Evolutionary conservation across 345 rosid genomes (phyloP), one percentile per base, ranked within the genome.

Genomic region (Rhodamnia argentea): DNA sequence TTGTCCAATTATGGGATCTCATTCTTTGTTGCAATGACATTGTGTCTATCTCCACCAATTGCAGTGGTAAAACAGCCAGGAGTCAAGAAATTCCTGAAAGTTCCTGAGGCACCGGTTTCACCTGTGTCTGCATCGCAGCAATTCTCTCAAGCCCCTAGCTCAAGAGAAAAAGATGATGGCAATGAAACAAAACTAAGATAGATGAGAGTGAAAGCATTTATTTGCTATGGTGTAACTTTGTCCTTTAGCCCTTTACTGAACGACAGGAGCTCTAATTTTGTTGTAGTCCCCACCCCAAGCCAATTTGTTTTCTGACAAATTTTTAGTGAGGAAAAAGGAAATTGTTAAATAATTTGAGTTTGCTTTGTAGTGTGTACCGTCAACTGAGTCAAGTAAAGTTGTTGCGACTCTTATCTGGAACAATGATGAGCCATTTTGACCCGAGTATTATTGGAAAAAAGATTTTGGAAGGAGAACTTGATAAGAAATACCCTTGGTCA

Each of bases 41-140:
- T 70, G 52, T 78, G 74, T 85, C 59, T n/a, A 51, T 78, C 56
- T 12, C 62, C 18, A 52, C 20, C 42, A 2, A 55, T 27, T 87
- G 87, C 91, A 92, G 93, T 54, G 42, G 14, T 92, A 58, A 86
- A 85, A 88, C 90, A 84, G 23, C 92, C 92, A 50, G 88, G 89
- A 57, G 90, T 92, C 84, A 87, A 91, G 91, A 92, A 86, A 86
- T 82, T 87, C 13, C 82, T 92, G 87, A 88, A 86, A 18, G 87
- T 92, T 82, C 93, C 93, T 24, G 82, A 84, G 27, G 70, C 86
- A 53, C 82, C 13, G 4, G 56, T 54, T 83, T 90, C 92, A 32
- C 78, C 89, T 32, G 83, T 88, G 76, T 87, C 93, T 6, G 86
- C 88, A 32, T 70, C 78, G 11, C 44, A 16, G 44, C 78, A 70